phyloP scores from a whole-genome alignment of 805 yeast species.

The Lipomyces spencermartinsiae region DNA sequence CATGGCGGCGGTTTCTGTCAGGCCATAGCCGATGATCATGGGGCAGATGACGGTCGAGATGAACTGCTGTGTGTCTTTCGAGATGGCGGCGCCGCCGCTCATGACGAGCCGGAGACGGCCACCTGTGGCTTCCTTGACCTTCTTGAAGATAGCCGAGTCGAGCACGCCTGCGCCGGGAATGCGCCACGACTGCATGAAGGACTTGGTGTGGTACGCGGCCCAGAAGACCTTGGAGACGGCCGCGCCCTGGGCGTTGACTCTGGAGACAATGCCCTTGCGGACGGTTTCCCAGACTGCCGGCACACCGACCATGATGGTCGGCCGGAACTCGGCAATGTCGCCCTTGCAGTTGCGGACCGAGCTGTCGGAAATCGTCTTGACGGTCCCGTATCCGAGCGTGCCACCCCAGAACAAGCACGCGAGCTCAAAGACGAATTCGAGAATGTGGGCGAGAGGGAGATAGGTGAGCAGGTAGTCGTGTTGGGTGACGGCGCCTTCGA shows the following conservation, averaged over 20 bases:
- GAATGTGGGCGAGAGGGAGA: constrained; percentile 95
- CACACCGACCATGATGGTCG: constrained; percentile 96
- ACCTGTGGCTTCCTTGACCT: constrained; percentile 93
- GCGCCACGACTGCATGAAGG: constrained; percentile 63
- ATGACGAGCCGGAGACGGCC: constrained; percentile 75
- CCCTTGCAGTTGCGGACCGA: constrained; percentile 86
- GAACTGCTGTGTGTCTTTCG: constrained; percentile 76
- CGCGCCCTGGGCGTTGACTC: constrained; percentile 70
- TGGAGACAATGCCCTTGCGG: constrained; percentile 85
- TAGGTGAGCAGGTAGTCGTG: constrained; percentile 82
- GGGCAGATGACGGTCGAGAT: constrained; percentile 78
- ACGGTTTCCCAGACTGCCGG: constrained; percentile 98
- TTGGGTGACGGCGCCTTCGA: constrained; percentile 60
- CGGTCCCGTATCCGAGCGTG: constrained; percentile 85
- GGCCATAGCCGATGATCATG: constrained; percentile 92
- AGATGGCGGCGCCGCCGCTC: constrained; percentile 93
- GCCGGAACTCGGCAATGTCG: constrained; percentile 84
- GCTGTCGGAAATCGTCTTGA: constrained; percentile 84
- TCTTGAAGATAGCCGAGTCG: constrained; percentile 80
- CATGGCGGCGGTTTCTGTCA: constrained; percentile 95
- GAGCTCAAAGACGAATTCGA: constrained; percentile 89
- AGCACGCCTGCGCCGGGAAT: constrained; percentile 75
- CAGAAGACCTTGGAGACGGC: constrained; percentile 82
- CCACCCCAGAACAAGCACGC: constrained; percentile 87
- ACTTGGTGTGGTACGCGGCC: constrained; percentile 81